A percentile compares a stretch with the other conserved stretches of the same genome.
phyloP scores from a whole-genome alignment of 2,329 filamentous ascomycete genomes.

The Albifimbria verrucaria region DNA sequence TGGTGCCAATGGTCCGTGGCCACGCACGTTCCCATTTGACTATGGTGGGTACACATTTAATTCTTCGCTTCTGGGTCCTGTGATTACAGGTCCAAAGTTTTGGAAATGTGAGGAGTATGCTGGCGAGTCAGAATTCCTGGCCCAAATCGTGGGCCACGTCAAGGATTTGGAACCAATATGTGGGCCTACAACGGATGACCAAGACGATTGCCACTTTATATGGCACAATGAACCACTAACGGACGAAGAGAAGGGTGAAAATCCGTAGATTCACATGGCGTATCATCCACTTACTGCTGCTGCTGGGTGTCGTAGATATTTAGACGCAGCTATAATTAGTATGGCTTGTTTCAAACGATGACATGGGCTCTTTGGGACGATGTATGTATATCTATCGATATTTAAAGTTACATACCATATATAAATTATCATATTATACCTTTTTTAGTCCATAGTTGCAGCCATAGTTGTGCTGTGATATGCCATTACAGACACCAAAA shows the following conservation, averaged over 20 bases:
- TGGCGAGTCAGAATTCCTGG: neutral
- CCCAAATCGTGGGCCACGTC: neutral
- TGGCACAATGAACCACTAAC: neutral
- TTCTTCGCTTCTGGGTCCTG: neutral
- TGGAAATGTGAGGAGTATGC: neutral
- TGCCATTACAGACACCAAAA: too few species aligned
- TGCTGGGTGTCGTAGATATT: too few species aligned
- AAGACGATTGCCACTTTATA: neutral
- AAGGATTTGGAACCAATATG: neutral
- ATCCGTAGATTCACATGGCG: too few species aligned
- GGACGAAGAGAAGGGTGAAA: neutral
- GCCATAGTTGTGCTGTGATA: too few species aligned
- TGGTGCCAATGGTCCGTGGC: neutral
- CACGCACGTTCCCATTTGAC: neutral
- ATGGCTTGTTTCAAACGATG: too few species aligned
- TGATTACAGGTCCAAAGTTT: neutral
- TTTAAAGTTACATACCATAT: too few species aligned
- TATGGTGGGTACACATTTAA: neutral
- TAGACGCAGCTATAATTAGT: too few species aligned
- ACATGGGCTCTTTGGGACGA: too few species aligned
- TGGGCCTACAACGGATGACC: neutral
- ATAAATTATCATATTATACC: too few species aligned
- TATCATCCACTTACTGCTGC: too few species aligned
- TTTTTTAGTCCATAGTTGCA: too few species aligned
- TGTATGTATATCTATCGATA: too few species aligned